phyloP scores from a whole-genome alignment of 1,284 basidiomycete species.

The Fomitopsis betulina region DNA sequence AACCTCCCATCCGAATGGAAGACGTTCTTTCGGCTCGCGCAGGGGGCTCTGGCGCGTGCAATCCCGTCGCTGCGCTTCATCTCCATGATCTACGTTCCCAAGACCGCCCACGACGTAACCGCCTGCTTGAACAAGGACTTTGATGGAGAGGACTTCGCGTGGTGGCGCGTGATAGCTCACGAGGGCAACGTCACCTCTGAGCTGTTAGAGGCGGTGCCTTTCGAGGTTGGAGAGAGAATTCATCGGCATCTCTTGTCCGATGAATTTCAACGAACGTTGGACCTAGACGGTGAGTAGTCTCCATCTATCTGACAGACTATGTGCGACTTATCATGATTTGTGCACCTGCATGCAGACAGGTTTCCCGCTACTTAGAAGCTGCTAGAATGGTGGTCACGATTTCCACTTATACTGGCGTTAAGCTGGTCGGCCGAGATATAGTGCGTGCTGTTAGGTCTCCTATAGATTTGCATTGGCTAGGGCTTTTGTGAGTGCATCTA shows the following conservation, averaged over 20 bases:
- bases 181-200: background rate
- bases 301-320: no score
- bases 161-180: background rate
- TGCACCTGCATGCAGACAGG: no score
- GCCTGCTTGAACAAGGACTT: background rate
- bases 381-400: no score
- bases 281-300: background rate
- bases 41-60: background rate
- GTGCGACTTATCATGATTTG: no score
- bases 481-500: no score
- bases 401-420: no score
- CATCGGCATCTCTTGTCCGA: background rate
- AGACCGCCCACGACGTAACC: background rate
- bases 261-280: background rate
- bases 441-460: no score
- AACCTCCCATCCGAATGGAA: background rate
- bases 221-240: background rate
- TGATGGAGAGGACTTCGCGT: background rate
- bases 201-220: background rate
- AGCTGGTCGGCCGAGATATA: no score
- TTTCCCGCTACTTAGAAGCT: no score
- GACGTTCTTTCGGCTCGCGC: background rate
- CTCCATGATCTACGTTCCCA: background rate
- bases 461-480: no score
- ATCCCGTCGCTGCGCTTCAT: background rate